These are phyloP conservation scores for Skeletonema potamos DNA, from an alignment of 108 stramenopile genomes.

Conservation along the genomic window DNA sequence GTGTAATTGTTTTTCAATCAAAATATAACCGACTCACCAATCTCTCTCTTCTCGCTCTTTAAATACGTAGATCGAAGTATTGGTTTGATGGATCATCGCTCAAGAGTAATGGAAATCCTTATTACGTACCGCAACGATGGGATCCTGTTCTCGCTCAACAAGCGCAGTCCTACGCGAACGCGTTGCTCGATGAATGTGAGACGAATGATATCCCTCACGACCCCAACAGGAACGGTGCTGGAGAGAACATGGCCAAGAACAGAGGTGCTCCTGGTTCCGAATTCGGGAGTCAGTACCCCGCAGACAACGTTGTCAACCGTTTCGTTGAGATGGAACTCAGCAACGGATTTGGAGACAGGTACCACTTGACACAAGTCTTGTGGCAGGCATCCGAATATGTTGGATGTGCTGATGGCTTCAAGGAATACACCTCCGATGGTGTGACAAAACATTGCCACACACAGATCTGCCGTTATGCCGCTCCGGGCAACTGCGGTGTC, in stretches of 20 bases:
- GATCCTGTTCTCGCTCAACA: neutral
- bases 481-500: neutral
- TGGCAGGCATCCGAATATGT: neutral
- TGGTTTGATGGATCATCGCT: neutral
- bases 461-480: neutral
- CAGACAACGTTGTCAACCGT: neutral
- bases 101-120: neutral
- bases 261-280: neutral
- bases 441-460: neutral
- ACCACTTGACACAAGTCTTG: conserved; percentile 4
- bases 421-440: neutral
- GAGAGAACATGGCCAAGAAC: neutral
- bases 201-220: neutral
- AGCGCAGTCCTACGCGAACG: neutral
- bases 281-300: neutral
- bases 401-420: neutral
- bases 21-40: neutral
- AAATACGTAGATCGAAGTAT: neutral
- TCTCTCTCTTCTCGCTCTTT: neutral
- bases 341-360: neutral
- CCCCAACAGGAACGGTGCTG: neutral
- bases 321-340: neutral
- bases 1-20: neutral
- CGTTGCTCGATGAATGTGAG: neutral
- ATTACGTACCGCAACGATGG: neutral